These are phyloP conservation scores for Claviceps sorghi DNA, from an alignment of 2,329 filamentous ascomycete genomes.

Conservation along the genomic window DNA sequence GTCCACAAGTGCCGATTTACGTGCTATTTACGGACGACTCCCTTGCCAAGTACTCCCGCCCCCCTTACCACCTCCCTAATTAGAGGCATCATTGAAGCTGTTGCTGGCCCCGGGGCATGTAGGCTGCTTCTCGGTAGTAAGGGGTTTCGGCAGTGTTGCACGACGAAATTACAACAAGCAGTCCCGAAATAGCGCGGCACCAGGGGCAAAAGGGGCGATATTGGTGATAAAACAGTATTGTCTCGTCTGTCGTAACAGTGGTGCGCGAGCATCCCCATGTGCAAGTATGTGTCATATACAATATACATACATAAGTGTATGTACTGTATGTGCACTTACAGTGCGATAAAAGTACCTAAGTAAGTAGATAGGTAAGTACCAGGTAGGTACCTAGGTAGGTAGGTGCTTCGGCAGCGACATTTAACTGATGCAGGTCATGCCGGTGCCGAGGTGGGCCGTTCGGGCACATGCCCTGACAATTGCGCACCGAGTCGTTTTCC, in stretches of 20 bases:
- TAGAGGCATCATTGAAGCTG: not conserved
- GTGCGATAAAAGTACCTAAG: too few species aligned
- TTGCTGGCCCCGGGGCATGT: not conserved
- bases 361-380: too few species aligned
- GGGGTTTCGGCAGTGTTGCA: not conserved
- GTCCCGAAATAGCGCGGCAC: not conserved
- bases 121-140: not conserved
- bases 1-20: too few species aligned
- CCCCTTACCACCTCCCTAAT: not conserved
- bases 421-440: not conserved
- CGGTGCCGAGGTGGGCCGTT: not conserved
- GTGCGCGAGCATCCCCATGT: not conserved
- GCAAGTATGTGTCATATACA: not conserved
- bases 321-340: too few species aligned
- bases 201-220: not conserved
- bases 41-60: not conserved
- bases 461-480: not conserved
- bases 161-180: not conserved
- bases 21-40: too few species aligned
- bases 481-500: not conserved
- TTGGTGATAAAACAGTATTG: not conserved
- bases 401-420: not conserved
- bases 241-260: not conserved
- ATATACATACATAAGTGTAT: too few species aligned
- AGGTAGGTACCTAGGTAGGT: too few species aligned